phyloP scores from a whole-genome alignment of 495 filamentous ascomycete species.

The Bombardia bombarda region DNA sequence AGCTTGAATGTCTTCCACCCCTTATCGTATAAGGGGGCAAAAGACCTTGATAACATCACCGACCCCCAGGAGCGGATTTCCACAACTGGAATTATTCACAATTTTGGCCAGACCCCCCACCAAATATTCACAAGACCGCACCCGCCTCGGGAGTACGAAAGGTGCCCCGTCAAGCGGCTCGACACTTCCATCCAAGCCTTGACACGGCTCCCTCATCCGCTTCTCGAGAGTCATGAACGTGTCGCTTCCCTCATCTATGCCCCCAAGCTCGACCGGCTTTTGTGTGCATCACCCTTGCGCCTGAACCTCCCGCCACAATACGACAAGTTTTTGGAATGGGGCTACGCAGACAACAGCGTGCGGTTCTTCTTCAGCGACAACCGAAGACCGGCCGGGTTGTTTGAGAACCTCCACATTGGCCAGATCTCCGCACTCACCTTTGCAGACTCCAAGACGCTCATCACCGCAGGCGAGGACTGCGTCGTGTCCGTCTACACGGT shows the following conservation, averaged over 20 bases:
- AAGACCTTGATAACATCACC: conserved; percentile 83
- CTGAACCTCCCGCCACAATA: conserved; percentile 80
- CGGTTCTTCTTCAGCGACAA: conserved; percentile 80
- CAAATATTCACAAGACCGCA: conserved; percentile 85
- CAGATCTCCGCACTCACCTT: conserved; percentile 76
- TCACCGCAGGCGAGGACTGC: conserved; percentile 87
- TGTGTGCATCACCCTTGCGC: conserved; percentile 75
- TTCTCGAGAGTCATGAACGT: conserved; percentile 74
- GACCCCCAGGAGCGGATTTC: conserved; percentile 78
- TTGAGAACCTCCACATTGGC: conserved; percentile 86
- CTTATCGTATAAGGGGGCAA: conserved; percentile 87
- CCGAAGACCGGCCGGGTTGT: conserved; percentile 67
- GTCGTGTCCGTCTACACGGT: conserved; percentile 76
- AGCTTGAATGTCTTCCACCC: conserved; percentile 93
- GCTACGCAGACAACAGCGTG: conserved; percentile 85
- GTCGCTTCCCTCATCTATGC: conserved; percentile 75
- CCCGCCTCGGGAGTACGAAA: conserved; percentile 57
- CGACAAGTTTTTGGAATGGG: conserved; percentile 94
- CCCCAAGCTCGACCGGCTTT: conserved; percentile 67
- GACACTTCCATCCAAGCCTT: conserved; percentile 73
- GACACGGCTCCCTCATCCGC: conserved; percentile 70
- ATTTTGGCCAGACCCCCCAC: conserved; percentile 95
- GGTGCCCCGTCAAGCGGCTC: conserved; percentile 55
- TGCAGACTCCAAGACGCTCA: conserved; percentile 79
- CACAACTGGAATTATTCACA: conserved; percentile 93